Evolutionary conservation across 2,329 filamentous ascomycete species (phyloP).

Genomic region (Daldinia sp.): DNA sequence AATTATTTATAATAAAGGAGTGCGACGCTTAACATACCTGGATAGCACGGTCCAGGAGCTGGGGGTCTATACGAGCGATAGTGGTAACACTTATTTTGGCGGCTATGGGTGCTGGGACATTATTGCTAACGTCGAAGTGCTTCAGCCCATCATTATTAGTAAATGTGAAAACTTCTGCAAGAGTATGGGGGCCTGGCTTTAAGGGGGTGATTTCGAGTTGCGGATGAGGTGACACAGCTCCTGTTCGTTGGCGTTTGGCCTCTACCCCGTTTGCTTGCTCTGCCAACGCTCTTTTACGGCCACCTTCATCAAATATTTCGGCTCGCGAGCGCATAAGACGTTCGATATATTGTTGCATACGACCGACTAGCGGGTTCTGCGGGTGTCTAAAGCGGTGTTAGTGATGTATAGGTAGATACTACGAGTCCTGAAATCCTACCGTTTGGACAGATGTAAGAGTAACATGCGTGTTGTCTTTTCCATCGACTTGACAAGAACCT

Average conservation of each 20-base stretch:
- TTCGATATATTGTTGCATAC: conserved; percentile 89
- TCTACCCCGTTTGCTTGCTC: conserved; percentile 78
- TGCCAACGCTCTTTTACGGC: conserved; percentile 78
- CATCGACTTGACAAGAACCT: conserved; percentile 89
- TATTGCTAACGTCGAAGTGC: conserved; percentile 78
- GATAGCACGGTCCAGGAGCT: conserved; percentile 75
- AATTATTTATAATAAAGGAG: conserved; percentile 1
- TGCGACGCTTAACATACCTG: conserved; percentile 61
- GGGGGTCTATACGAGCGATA: conserved; percentile 74
- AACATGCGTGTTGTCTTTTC: conserved; percentile 90
- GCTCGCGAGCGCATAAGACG: conserved; percentile 79
- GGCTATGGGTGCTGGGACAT: conserved; percentile 77
- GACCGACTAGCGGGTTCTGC: conserved; percentile 74
- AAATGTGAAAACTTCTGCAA: conserved; percentile 86
- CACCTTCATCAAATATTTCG: conserved; percentile 81
- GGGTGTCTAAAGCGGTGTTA: conserved; percentile 68
- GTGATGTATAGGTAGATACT: conserved; percentile 37
- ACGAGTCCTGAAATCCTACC: conserved; percentile 56
- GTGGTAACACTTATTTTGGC: conserved; percentile 84
- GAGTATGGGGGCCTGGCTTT: conserved; percentile 76
- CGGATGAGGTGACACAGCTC: conserved; percentile 55
- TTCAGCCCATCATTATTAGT: conserved; percentile 77
- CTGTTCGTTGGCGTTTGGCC: conserved; percentile 82
- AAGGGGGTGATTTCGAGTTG: conserved; percentile 71
- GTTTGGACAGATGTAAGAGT: conserved; percentile 82